Conservation (phyloP, 257 asterid genomes). For the Rubia yunnanensis region DNA sequence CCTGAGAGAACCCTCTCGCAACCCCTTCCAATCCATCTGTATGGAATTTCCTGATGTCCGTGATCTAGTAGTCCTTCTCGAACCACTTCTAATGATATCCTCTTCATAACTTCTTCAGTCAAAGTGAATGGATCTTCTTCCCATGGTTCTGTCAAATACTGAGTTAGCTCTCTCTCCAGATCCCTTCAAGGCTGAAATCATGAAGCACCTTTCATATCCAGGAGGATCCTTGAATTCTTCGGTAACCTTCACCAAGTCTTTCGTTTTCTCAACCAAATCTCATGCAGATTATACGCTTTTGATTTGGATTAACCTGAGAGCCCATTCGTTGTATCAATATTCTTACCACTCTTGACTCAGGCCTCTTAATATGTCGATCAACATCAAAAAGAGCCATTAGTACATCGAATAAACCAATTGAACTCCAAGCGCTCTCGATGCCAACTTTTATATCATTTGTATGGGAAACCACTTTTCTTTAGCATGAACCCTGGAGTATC, state of each 20-base stretch:
- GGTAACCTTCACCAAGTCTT: slow-evolving; percentile 55
- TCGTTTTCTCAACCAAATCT: slow-evolving; percentile 79
- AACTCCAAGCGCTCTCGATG: slow-evolving; percentile 86
- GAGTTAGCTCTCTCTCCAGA: slow-evolving; percentile 70
- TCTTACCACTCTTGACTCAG: slow-evolving; percentile 91
- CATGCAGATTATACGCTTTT: slow-evolving; percentile 80
- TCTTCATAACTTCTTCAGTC: slow-evolving; percentile 93
- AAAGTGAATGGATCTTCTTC: slow-evolving; percentile 85
- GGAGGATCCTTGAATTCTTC: slow-evolving; percentile 75
- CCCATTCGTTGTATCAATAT: slow-evolving; percentile 93
- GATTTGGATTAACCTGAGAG: slow-evolving; percentile 42
- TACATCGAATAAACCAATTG: slow-evolving; percentile 64
- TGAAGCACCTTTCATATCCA: slow-evolving; percentile 76
- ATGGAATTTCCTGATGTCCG: slow-evolving; percentile 97
- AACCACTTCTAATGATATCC: slow-evolving; percentile 79
- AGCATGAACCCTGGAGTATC: slow-evolving; percentile 98
- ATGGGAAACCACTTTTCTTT: slow-evolving; percentile 82
- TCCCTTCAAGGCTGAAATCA: slow-evolving; percentile 89
- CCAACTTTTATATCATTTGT: slow-evolving; percentile 74
- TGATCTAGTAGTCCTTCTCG: slow-evolving; percentile 72
- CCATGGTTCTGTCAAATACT: slow-evolving; percentile 75
- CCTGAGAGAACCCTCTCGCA: slow-evolving; percentile 78
- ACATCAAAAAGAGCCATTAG: slow-evolving; percentile 88
- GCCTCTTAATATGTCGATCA: slow-evolving; percentile 87
- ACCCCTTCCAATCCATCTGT: slow-evolving; percentile 90